Evolutionary conservation across 305 asterid genomes (phyloP).

Genomic region (Fraxinus xanthoxyloides): DNA sequence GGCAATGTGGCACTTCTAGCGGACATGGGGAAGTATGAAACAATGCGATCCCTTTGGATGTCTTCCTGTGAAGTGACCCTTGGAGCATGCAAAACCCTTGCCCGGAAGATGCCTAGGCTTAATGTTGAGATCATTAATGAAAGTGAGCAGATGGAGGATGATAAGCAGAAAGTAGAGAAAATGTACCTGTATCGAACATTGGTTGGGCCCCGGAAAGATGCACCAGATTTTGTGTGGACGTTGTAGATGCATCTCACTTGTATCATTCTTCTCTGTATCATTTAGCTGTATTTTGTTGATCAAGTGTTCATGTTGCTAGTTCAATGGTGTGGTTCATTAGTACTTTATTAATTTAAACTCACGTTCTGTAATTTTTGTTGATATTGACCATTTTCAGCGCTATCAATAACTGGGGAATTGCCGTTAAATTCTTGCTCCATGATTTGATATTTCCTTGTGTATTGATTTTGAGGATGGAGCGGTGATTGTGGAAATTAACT

Average conservation of each 20-base stretch:
- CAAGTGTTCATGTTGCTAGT: not conserved
- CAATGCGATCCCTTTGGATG: slow-evolving; percentile 99
- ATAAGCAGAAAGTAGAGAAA: slow-evolving; percentile 51
- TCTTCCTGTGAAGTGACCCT: slow-evolving; percentile 79
- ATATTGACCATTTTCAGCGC: not conserved
- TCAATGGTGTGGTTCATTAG: not conserved
- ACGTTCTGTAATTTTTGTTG: too few species aligned
- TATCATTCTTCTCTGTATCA: not conserved
- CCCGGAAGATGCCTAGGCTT: slow-evolving; percentile 70
- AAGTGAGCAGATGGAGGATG: slow-evolving; percentile 46
- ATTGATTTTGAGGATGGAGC: too few species aligned
- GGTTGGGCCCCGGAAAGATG: slow-evolving; percentile 70
- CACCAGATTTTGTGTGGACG: slow-evolving; percentile 65
- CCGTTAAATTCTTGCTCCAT: too few species aligned
- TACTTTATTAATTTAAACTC: not conserved
- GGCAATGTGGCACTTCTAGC: slow-evolving; percentile 69
- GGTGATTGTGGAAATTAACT: too few species aligned
- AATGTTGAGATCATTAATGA: slow-evolving; percentile 75
- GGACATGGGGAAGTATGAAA: slow-evolving; percentile 84
- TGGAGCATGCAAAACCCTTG: slow-evolving; percentile 76
- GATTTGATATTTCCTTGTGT: too few species aligned
- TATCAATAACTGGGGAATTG: not conserved
- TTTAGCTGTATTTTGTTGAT: slow-evolving; percentile 10
- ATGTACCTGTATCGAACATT: slow-evolving; percentile 79
- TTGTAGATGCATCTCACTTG: slow-evolving; percentile 45